Conservation (phyloP, 305 asterid genomes). For the Stenogyne calaminthoides region DNA sequence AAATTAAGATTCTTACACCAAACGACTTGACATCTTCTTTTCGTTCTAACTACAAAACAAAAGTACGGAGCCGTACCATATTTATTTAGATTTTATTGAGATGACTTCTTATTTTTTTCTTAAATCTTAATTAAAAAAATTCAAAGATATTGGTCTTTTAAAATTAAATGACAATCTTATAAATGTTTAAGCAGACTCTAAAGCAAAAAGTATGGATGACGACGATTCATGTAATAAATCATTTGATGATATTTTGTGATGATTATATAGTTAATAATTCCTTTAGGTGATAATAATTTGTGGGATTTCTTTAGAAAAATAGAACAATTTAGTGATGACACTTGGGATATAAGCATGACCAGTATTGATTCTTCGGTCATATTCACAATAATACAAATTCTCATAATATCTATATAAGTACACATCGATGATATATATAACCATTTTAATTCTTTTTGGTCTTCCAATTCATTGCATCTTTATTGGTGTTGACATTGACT, state of each 20-base stretch:
- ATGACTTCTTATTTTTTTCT: too few species aligned
- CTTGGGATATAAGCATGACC: conserved; percentile 33
- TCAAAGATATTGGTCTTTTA: too few species aligned
- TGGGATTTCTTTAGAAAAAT: conserved; percentile 26
- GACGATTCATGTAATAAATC: conserved; percentile 16
- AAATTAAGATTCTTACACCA: conserved; percentile 39
- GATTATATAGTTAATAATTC: conserved; percentile 21
- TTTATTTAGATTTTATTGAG: conserved; percentile 8
- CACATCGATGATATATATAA: conserved; percentile 23
- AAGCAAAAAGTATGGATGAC: neutral
- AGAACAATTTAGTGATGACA: conserved; percentile 21
- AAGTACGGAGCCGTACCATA: conserved; percentile 41
- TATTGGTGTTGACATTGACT: conserved; percentile 31
- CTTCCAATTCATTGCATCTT: conserved; percentile 34
- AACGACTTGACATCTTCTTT: conserved; percentile 26
- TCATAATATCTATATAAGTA: conserved; percentile 19
- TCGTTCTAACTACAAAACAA: conserved; percentile 25
- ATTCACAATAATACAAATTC: conserved; percentile 30
- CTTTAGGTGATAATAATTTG: neutral
- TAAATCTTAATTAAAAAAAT: too few species aligned
- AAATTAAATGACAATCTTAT: neutral
- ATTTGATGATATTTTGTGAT: conserved; percentile 16
- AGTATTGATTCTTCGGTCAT: conserved; percentile 30
- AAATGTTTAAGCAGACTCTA: neutral
- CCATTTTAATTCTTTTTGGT: conserved; percentile 16